phyloP scores from a whole-genome alignment of 2,329 filamentous ascomycete genomes.

The Claviceps sp. region DNA sequence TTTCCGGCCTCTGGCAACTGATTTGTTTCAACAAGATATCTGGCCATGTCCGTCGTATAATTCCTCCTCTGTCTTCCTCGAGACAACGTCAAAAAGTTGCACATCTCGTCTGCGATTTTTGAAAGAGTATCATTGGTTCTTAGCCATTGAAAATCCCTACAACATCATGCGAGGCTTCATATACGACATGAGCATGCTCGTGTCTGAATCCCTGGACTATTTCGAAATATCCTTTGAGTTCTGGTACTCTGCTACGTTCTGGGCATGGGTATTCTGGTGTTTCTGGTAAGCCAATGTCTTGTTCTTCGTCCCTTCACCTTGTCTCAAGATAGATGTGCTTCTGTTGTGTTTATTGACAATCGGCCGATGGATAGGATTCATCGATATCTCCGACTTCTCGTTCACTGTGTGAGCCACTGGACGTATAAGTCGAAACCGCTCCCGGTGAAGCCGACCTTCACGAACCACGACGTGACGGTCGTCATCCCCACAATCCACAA shows the following conservation, averaged over 20 bases:
- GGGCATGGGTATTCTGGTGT: slow-evolving; percentile 28
- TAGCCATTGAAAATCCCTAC: neutral
- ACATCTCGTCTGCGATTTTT: neutral
- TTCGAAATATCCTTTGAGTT: slow-evolving; percentile 19
- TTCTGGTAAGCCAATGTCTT: slow-evolving; percentile 32
- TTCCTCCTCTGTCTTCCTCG: neutral
- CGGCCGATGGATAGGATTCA: slow-evolving; percentile 47
- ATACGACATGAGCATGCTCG: slow-evolving; percentile 7
- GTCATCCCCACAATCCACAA: slow-evolving; percentile 89
- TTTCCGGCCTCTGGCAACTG: neutral
- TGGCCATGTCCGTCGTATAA: neutral
- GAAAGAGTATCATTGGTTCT: neutral
- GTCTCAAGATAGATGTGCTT: neutral
- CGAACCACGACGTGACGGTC: slow-evolving; percentile 75
- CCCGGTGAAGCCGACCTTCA: slow-evolving; percentile 67
- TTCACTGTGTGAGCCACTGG: slow-evolving; percentile 80
- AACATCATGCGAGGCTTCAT: slow-evolving; percentile 1
- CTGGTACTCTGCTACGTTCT: slow-evolving; percentile 31
- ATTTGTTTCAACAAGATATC: neutral
- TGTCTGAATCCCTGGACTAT: slow-evolving; percentile 4
- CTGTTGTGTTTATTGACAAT: neutral
- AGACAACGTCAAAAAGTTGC: neutral
- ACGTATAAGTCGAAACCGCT: slow-evolving; percentile 74
- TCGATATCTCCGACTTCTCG: slow-evolving; percentile 72
- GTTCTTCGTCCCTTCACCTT: neutral